Evolutionary conservation across 495 filamentous ascomycete species (phyloP).

Genomic region (Lasiosphaeriaceae sp.): DNA sequence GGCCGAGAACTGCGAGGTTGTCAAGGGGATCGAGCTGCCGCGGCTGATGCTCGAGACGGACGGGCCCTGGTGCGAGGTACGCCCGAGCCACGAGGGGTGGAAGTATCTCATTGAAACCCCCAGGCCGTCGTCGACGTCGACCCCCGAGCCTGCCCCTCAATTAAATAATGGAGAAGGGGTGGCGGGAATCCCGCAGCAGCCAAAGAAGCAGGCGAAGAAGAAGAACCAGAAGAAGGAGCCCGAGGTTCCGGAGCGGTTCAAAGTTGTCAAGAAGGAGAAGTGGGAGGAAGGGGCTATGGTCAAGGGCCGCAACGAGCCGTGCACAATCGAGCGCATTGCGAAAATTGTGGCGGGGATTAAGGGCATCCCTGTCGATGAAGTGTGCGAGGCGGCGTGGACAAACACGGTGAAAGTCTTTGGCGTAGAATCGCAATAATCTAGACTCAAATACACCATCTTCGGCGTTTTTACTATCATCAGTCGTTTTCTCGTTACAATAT

Average conservation of each 20-base stretch:
- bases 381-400: slow-evolving; percentile 80
- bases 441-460: neutral
- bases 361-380: slow-evolving; percentile 70
- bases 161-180: slow-evolving; percentile 3
- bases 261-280: slow-evolving; percentile 84
- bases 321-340: slow-evolving; percentile 77
- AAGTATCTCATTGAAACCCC: slow-evolving; percentile 42
- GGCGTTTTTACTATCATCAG: too few species aligned
- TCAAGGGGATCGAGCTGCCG: slow-evolving; percentile 67
- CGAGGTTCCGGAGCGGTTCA: slow-evolving; percentile 45
- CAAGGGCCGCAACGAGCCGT: slow-evolving; percentile 90
- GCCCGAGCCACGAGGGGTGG: slow-evolving; percentile 60
- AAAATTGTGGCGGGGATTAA: slow-evolving; percentile 82
- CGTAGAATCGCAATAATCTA: slow-evolving; percentile 41
- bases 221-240: slow-evolving; percentile 43
- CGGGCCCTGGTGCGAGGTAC: slow-evolving; percentile 81
- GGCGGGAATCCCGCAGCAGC: slow-evolving; percentile 7
- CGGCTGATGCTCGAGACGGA: slow-evolving; percentile 88
- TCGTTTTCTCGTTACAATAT: too few species aligned
- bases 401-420: slow-evolving; percentile 82
- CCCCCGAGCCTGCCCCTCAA: neutral
- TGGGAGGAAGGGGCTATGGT: slow-evolving; percentile 77
- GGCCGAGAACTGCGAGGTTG: slow-evolving; percentile 78
- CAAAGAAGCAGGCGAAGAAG: slow-evolving; percentile 24
- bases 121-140: neutral